Evolutionary conservation across 2,329 filamentous ascomycete genomes (phyloP).

Genomic region (Cladosporium oxysporum): DNA sequence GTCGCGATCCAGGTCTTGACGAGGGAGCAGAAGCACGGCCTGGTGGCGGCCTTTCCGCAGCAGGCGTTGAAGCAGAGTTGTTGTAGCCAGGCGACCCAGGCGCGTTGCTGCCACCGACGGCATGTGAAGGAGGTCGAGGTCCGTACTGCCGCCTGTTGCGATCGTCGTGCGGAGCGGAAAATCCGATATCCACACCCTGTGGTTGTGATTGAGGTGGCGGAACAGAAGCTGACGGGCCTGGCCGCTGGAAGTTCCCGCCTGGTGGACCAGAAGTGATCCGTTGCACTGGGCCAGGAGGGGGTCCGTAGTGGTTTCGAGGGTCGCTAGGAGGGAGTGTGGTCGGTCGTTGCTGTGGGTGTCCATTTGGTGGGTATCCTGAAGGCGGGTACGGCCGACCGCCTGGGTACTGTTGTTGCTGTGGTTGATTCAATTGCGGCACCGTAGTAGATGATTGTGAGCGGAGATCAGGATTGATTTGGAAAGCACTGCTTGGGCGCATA

Average conservation of each 20-base stretch:
- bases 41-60: slow-evolving; percentile 18
- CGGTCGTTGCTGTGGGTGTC: slow-evolving; percentile 11
- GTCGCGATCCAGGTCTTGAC: slow-evolving; percentile 25
- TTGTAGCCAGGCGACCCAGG: slow-evolving; percentile 18
- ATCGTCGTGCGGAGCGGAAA: slow-evolving; percentile 46
- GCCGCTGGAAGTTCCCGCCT: slow-evolving; percentile 22
- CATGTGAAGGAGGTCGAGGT: slow-evolving; percentile 1
- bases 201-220: slow-evolving; percentile 24
- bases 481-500: slow-evolving; percentile 54
- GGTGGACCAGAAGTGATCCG: slow-evolving; percentile 38
- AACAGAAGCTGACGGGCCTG: slow-evolving; percentile 17
- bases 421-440: slow-evolving; percentile 24
- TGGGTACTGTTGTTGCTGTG: slow-evolving; percentile 2
- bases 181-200: slow-evolving; percentile 42
- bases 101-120: slow-evolving; percentile 8
- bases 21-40: slow-evolving; percentile 12
- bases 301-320: slow-evolving; percentile 26
- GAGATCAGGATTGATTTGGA: slow-evolving; percentile 52
- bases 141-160: slow-evolving; percentile 36
- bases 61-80: slow-evolving; percentile 11
- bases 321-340: slow-evolving; percentile 22
- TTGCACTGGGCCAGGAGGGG: slow-evolving; percentile 21
- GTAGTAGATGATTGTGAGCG: slow-evolving; percentile 33
- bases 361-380: slow-evolving; percentile 19
- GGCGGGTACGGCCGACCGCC: slow-evolving; percentile 24